phyloP scores from a whole-genome alignment of 106 monocot genomes.

The Acanthochlamys bracteata region DNA sequence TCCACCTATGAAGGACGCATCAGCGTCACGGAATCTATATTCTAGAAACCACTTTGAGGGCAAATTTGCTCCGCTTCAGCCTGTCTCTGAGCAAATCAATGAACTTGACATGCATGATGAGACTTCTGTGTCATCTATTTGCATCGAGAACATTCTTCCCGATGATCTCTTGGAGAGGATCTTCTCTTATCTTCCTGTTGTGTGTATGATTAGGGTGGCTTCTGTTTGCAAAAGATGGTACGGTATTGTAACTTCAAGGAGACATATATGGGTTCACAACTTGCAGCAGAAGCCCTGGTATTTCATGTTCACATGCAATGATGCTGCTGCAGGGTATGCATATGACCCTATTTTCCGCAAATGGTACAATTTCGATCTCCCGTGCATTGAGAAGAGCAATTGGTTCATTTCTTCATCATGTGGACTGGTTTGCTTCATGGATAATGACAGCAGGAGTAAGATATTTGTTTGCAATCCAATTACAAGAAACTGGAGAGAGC shows the following conservation, averaged over 20 bases:
- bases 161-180: slow-evolving; percentile 83
- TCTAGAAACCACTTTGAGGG: slow-evolving; percentile 16
- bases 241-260: slow-evolving; percentile 42
- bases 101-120: slow-evolving; percentile 1
- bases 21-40: slow-evolving; percentile 33
- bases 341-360: slow-evolving; percentile 68
- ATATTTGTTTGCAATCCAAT: slow-evolving; percentile 84
- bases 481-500: slow-evolving; percentile 48
- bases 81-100: slow-evolving; percentile 13
- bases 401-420: slow-evolving; percentile 73
- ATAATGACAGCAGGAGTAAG: slow-evolving; percentile 51
- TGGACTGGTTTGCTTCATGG: slow-evolving; percentile 88
- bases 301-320: slow-evolving; percentile 81
- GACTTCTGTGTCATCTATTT: slow-evolving; percentile 11
- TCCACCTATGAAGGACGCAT: slow-evolving; percentile 23
- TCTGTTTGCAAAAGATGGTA: slow-evolving; percentile 80
- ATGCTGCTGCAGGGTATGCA: slow-evolving; percentile 41
- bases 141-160: slow-evolving; percentile 54
- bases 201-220: slow-evolving; percentile 53
- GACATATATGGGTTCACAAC: slow-evolving; percentile 33
- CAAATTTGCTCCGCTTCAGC: not conserved
- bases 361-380: slow-evolving; percentile 74
- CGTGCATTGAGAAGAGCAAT: slow-evolving; percentile 62
- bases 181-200: slow-evolving; percentile 55
- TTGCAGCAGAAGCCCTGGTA: slow-evolving; percentile 76